These are phyloP conservation scores for Euphorbia corollata DNA, from an alignment of 441 rosid species.

Conservation along the genomic window DNA sequence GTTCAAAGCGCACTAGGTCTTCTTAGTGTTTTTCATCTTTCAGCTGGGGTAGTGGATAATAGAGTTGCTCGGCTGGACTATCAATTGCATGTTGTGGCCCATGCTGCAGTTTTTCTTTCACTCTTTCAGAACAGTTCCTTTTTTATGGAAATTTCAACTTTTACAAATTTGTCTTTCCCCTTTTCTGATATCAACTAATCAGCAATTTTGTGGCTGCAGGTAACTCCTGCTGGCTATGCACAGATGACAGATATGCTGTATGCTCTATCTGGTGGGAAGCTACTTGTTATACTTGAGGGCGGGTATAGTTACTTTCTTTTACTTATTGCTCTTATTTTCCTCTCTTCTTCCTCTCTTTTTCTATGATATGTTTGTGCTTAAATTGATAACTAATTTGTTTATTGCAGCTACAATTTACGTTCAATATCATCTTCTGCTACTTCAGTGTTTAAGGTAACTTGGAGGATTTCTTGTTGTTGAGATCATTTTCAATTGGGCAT, in stretches of 20 bases:
- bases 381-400: slow-evolving; percentile 8
- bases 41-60: slow-evolving; percentile 2
- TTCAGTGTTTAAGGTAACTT: slow-evolving; percentile 75
- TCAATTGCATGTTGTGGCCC: background rate
- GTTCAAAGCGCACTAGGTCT: background rate
- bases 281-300: slow-evolving; percentile 96
- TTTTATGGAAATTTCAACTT: background rate
- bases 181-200: background rate
- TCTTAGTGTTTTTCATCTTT: background rate
- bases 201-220: slow-evolving; percentile 33
- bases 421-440: slow-evolving; percentile 95
- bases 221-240: slow-evolving; percentile 88
- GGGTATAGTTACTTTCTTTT: slow-evolving; percentile 41
- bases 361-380: background rate
- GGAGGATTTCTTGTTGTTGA: background rate
- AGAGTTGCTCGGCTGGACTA: background rate
- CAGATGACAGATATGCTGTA: slow-evolving; percentile 73
- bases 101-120: background rate
- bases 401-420: slow-evolving; percentile 86
- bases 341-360: background rate
- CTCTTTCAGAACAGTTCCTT: background rate
- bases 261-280: slow-evolving; percentile 60
- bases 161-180: background rate
- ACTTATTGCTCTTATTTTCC: slow-evolving; percentile 12
- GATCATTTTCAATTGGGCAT: background rate